Base-by-base conservation (phyloP, 176 grass and related monocot genomes). In the Tillandsia leiboldiana region DNA sequence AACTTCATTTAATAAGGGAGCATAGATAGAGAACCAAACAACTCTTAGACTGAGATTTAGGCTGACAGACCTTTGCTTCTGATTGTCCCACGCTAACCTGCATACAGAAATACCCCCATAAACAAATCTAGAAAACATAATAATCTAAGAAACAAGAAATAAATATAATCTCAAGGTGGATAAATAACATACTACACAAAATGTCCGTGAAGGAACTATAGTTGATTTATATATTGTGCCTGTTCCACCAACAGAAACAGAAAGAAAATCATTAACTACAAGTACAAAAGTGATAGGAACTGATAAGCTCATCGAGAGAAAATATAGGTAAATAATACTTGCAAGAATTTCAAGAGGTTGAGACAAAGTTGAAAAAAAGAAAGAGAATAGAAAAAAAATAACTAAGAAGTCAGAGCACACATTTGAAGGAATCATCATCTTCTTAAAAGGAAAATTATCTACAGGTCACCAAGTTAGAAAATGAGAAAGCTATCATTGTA, bases 51-150 rank as follows among this genome's bases (percentile, higher is more conserved):
- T 63, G 51, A 66, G 51, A 26, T 72, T 67, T 70, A 54, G 6
- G 66, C 27, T 53, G 67, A 85, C 64, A 72, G 64, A 97, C 93
- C 93, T 97, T 97, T 81, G 93, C 93, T 85, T 97, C 86, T 85
- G 89, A 85, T 80, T 97, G 93, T 81, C 93, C 89, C 53, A 97
- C 75, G 72, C 82, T 97, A 26, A 97, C 93, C 93, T 97, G 82
- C 81, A 81, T 76, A 47, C 15, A 66, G 26, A 33, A 10, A 68
- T 67, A 28, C 49, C 1, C 50, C 15, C 51, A 29, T 84, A 70
- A 56, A 72, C 24, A 26, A 20, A 68, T 68, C 26, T 51, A 12
- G 29, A 29, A 57, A 78, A 48, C 13, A 73, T 63, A 77, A 73
- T 20, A 70, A 53, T 4, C 7, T 53, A 53, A 77, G 52, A 69